A percentile compares a stretch with the other conserved stretches of the same genome.
Evolutionary conservation across 768 basidiomycete species (phyloP).

Genomic region (Suillus placidus): DNA sequence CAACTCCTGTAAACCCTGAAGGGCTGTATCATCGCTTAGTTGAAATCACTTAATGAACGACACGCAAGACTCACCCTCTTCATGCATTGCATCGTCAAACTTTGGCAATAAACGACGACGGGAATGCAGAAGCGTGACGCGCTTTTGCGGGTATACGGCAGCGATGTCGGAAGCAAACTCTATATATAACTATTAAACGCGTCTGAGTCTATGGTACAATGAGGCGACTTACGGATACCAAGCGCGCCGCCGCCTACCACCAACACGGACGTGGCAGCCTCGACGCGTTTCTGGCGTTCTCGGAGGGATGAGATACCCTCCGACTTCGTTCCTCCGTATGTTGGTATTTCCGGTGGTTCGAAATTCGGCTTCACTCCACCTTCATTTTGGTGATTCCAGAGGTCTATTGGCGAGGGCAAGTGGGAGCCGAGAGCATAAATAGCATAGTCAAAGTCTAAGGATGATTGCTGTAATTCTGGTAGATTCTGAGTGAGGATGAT

Average conservation of each 20-base stretch:
- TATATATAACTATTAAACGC: constrained; percentile 23
- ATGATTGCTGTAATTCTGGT: constrained; percentile 16
- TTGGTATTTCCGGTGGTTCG: background rate
- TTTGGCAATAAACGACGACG: constrained; percentile 52
- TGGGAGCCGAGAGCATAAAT: constrained; percentile 65
- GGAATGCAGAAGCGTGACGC: constrained; percentile 63
- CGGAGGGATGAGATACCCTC: constrained; percentile 55
- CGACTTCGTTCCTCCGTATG: constrained; percentile 47
- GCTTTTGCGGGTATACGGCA: constrained; percentile 51
- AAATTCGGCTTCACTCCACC: background rate
- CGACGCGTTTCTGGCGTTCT: constrained; percentile 50
- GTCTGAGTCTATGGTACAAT: background rate
- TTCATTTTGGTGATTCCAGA: constrained; percentile 43
- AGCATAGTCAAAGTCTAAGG: constrained; percentile 55
- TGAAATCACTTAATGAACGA: background rate
- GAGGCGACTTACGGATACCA: constrained; percentile 57
- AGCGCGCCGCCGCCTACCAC: constrained; percentile 76
- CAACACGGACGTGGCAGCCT: constrained; percentile 52
- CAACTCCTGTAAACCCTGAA: constrained; percentile 43
- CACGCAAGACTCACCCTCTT: constrained; percentile 43
- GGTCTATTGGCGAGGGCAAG: constrained; percentile 54
- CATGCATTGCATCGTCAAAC: constrained; percentile 53
- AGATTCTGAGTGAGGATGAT: constrained; percentile 28
- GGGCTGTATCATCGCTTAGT: constrained; percentile 27
- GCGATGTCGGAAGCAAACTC: constrained; percentile 69